Conservation (phyloP, 257 asterid genomes). For the Sherardia arvensis region DNA sequence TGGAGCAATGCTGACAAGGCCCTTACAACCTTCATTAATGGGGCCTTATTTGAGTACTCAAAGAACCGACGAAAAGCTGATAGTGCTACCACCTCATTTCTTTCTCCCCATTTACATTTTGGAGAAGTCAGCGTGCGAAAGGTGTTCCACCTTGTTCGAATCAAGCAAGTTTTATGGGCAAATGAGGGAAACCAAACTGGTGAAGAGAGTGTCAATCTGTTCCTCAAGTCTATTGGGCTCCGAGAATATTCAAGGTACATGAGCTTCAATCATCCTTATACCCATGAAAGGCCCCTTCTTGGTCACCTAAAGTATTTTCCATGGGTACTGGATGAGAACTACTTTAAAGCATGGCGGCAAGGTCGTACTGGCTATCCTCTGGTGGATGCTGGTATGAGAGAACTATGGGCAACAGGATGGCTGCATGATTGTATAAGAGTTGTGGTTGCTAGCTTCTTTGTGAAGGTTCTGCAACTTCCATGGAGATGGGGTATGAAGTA, state of each 20-base stretch:
- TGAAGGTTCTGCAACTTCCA: conserved; percentile 86
- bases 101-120: conserved; percentile 85
- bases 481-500: conserved; percentile 99
- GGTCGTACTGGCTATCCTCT: conserved; percentile 93
- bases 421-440: conserved; percentile 84
- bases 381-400: conserved; percentile 98
- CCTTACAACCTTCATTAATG: conserved; percentile 61
- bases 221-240: conserved; percentile 86
- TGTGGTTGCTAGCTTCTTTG: conserved; percentile 90
- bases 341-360: conserved; percentile 90
- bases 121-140: conserved; percentile 89
- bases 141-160: conserved; percentile 77
- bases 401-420: conserved; percentile 97
- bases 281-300: conserved; percentile 85
- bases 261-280: conserved; percentile 90
- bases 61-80: conserved; percentile 85
- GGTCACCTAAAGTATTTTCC: conserved; percentile 75
- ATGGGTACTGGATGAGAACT: conserved; percentile 77
- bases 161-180: conserved; percentile 82
- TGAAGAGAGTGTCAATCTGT: conserved; percentile 82
- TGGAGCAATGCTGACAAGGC: conserved; percentile 94
- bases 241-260: conserved; percentile 85
- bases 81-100: conserved; percentile 88
- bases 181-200: conserved; percentile 82
- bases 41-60: conserved; percentile 71